Conservation (phyloP, 2,329 filamentous ascomycete genomes). For the Alternaria gansuensis region DNA sequence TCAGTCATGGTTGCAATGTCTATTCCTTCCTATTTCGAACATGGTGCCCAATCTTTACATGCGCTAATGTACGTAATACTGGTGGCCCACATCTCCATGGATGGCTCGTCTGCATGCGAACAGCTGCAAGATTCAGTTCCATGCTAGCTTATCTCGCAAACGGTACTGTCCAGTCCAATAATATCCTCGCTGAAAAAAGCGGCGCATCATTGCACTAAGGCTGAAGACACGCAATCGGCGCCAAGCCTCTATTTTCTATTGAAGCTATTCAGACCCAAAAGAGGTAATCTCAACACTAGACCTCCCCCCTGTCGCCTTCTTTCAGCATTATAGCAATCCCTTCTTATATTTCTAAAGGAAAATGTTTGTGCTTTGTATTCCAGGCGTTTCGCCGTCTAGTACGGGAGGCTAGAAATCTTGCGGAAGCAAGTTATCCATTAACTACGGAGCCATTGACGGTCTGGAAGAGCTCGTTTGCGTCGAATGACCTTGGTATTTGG, state of each 20-base stretch:
- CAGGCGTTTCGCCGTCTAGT: constrained; percentile 9
- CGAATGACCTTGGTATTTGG: constrained; percentile 11
- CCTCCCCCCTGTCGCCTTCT: constrained; percentile 25
- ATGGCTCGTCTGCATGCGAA: constrained; percentile 7
- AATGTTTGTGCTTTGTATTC: constrained; percentile 24
- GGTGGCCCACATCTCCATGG: not conserved
- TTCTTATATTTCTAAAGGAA: constrained; percentile 19
- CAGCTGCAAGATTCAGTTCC: not conserved
- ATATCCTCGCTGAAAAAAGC: not conserved
- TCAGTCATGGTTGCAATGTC: not conserved
- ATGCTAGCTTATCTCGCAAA: not conserved
- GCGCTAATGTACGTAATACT: constrained; percentile 4
- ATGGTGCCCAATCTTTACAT: not conserved
- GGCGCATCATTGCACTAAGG: not conserved
- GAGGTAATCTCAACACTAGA: constrained; percentile 23
- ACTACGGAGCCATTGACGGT: constrained; percentile 1
- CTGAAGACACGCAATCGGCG: constrained; percentile 10
- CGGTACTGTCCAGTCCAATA: not conserved
- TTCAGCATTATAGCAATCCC: constrained; percentile 25
- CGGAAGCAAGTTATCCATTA: constrained; percentile 14
- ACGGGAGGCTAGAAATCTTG: constrained; percentile 15
- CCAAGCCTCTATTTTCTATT: constrained; percentile 38
- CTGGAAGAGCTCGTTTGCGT: constrained; percentile 13
- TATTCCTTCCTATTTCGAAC: not conserved
- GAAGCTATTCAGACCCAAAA: constrained; percentile 45